A percentile compares a stretch with the other conserved stretches of the same genome.
phyloP scores from a whole-genome alignment of 805 yeast species.

The Ogataea minuta region DNA sequence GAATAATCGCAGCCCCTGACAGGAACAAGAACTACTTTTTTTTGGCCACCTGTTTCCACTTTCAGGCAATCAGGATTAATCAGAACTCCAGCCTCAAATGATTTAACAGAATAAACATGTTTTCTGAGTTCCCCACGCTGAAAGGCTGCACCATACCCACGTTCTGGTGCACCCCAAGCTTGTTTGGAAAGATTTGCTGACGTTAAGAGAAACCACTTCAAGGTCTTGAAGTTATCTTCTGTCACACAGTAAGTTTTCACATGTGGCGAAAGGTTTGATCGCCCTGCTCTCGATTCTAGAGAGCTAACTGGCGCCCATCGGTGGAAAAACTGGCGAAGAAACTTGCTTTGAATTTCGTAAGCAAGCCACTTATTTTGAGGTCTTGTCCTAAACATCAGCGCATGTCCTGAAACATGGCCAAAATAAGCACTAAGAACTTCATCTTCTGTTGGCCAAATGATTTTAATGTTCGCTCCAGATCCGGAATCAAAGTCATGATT shows the following conservation, averaged over 20 bases:
- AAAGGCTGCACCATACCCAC: slow-evolving; percentile 21
- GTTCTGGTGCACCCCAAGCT: slow-evolving; percentile 69
- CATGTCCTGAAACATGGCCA: slow-evolving; percentile 30
- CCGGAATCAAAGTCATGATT: slow-evolving; percentile 14
- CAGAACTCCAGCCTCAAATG: slow-evolving; percentile 57
- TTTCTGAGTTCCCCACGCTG: slow-evolving; percentile 9
- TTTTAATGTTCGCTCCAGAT: slow-evolving; percentile 24
- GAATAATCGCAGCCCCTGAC: slow-evolving; percentile 38
- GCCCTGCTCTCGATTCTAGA: slow-evolving; percentile 27
- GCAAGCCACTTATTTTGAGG: slow-evolving; percentile 21
- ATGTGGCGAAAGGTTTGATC: slow-evolving; percentile 43
- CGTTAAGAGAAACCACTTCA: slow-evolving; percentile 71
- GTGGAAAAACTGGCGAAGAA: slow-evolving; percentile 42
- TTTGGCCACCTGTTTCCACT: slow-evolving; percentile 5
- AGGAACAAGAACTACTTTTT: slow-evolving; percentile 38
- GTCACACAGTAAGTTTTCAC: slow-evolving; percentile 64
- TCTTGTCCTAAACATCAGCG: slow-evolving; percentile 24
- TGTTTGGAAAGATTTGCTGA: slow-evolving; percentile 73
- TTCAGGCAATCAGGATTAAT: slow-evolving; percentile 34
- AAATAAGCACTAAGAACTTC: slow-evolving; percentile 25
- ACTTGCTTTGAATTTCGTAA: slow-evolving; percentile 38
- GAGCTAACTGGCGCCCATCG: slow-evolving; percentile 41
- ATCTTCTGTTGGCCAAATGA: slow-evolving; percentile 35
- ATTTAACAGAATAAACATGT: slow-evolving; percentile 37
- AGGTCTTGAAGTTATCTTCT: slow-evolving; percentile 45